phyloP scores from a whole-genome alignment of 78 protist species.

The Dictyostelium citrinum region DNA sequence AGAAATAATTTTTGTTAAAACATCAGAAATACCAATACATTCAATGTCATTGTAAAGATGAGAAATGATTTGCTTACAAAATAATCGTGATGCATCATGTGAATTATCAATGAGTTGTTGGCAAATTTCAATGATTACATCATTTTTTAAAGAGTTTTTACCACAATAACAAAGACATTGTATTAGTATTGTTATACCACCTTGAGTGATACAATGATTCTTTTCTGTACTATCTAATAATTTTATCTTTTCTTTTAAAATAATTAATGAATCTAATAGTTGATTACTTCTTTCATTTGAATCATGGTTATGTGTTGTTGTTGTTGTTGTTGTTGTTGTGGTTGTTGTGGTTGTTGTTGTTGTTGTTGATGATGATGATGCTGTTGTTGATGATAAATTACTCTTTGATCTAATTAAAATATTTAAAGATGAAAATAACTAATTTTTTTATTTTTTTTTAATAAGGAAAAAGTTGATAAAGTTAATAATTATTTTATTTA shows the following conservation, averaged over 20 bases:
- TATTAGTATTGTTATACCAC: constrained; percentile 47
- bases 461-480: neutral
- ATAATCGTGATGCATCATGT: constrained; percentile 44
- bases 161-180: constrained; percentile 68
- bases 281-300: constrained; percentile 7
- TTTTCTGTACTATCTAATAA: constrained; percentile 22
- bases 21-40: constrained; percentile 61
- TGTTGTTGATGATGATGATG: neutral
- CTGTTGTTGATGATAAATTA: neutral
- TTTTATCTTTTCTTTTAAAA: constrained; percentile 20
- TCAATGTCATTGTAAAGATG: constrained; percentile 55
- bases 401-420: neutral
- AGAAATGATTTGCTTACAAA: constrained; percentile 50
- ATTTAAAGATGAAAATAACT: constrained; percentile 25
- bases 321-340: neutral
- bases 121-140: constrained; percentile 30
- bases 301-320: neutral
- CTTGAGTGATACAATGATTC: constrained; percentile 22
- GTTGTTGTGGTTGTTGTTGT: neutral
- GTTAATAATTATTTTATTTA: too few relatives aligned
- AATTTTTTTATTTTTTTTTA: neutral
- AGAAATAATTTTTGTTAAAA: constrained; percentile 23
- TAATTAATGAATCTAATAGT: constrained; percentile 1
- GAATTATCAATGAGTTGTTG: constrained; percentile 46
- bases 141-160: constrained; percentile 6